Percentiles rank a stretch among this genome's conserved stretches.
Conservation (phyloP, 129 eudicot genomes). For the Sambucus nigra region DNA sequence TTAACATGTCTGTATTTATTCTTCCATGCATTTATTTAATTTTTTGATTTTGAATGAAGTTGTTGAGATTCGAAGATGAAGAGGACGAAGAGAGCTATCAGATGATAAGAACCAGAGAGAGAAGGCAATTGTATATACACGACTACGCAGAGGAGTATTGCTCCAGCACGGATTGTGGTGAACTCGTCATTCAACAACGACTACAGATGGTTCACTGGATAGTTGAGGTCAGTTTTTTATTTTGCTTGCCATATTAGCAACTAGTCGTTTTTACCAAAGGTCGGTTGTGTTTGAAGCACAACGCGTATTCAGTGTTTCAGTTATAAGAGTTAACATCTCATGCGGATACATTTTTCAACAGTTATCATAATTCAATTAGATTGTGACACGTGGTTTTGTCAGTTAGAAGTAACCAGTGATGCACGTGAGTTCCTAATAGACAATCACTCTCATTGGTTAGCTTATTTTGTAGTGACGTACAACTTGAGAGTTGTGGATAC, state of each 20-base stretch:
- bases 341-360: not conserved
- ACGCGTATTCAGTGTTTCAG: not conserved
- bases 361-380: not conserved
- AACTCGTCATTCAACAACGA: slow-evolving; percentile 62
- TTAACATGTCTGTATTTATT: no score
- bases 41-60: slow-evolving; percentile 21
- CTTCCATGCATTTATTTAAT: not conserved
- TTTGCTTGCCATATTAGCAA: not conserved
- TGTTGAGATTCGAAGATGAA: slow-evolving; percentile 55
- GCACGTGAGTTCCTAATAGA: no score
- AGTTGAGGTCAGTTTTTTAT: slow-evolving; percentile 50
- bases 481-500: no score
- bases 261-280: not conserved
- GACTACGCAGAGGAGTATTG: slow-evolving; percentile 73
- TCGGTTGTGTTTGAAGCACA: not conserved
- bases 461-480: no score
- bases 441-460: no score
- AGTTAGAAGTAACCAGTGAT: not conserved
- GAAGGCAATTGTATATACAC: slow-evolving; percentile 60
- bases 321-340: not conserved
- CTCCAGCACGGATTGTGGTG: slow-evolving; percentile 46
- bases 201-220: slow-evolving; percentile 87
- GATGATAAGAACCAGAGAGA: slow-evolving; percentile 73
- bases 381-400: not conserved
- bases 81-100: slow-evolving; percentile 72